phyloP scores from a whole-genome alignment of 1,139 yeast species.

The Blastobotrys illinoisensis region DNA sequence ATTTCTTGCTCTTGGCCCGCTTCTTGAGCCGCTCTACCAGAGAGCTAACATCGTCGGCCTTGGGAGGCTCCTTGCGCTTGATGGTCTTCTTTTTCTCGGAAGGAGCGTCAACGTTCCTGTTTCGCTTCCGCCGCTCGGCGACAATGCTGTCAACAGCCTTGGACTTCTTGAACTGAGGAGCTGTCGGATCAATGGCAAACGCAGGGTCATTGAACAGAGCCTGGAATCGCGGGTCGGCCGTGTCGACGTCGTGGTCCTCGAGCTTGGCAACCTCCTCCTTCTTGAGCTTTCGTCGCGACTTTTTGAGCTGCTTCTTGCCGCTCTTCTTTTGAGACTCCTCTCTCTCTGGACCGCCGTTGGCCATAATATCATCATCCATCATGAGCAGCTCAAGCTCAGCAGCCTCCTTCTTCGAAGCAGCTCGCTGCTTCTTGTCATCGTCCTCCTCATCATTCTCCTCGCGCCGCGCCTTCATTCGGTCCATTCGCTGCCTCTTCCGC shows the following conservation, averaged over 20 bases:
- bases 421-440: constrained; percentile 25
- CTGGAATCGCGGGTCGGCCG: constrained; percentile 81
- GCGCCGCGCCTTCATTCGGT: constrained; percentile 57
- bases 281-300: constrained; percentile 23
- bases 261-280: constrained; percentile 60
- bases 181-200: constrained; percentile 79
- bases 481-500: constrained; percentile 77
- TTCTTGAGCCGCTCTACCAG: constrained; percentile 27
- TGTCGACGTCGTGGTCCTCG: constrained; percentile 50
- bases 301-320: not conserved
- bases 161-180: constrained; percentile 82
- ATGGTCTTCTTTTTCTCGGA: constrained; percentile 13
- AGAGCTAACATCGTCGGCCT: constrained; percentile 17
- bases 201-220: constrained; percentile 86
- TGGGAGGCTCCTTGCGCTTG: constrained; percentile 10
- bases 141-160: constrained; percentile 78
- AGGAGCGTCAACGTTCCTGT: constrained; percentile 8
- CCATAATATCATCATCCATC: constrained; percentile 52
- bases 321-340: constrained; percentile 45
- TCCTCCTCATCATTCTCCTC: constrained; percentile 22
- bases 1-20: constrained; percentile 5
- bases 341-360: not conserved
- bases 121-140: constrained; percentile 64
- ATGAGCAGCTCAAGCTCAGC: constrained; percentile 72
- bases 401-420: constrained; percentile 39